A percentile compares a stretch with the other conserved stretches of the same genome.
Conservation (phyloP, 2,329 filamentous ascomycete species). For the Penicillium sp. region DNA sequence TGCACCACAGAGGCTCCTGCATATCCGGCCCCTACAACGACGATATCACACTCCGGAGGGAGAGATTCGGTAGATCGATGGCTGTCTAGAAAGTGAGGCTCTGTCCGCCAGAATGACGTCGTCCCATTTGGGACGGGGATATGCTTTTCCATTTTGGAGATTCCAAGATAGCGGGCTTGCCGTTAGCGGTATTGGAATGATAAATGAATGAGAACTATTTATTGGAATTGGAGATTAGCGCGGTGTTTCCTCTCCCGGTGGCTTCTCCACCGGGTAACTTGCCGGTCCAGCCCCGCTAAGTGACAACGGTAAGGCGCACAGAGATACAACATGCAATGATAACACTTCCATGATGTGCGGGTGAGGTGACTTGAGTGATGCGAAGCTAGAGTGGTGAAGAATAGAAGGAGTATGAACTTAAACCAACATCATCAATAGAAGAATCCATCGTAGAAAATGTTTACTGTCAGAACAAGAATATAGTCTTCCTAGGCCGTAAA, state of each 20-base stretch:
- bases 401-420: background rate
- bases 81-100: constrained; percentile 40
- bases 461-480: background rate
- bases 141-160: constrained; percentile 13
- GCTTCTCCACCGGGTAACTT: constrained; percentile 4
- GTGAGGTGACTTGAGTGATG: background rate
- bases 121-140: constrained; percentile 21
- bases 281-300: background rate
- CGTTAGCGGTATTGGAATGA: background rate
- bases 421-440: background rate
- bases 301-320: background rate
- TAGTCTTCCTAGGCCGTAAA: background rate
- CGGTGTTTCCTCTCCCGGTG: background rate
- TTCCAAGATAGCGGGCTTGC: no score
- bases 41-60: constrained; percentile 41
- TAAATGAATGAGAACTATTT: background rate
- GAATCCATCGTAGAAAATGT: background rate
- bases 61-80: constrained; percentile 39
- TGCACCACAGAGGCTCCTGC: constrained; percentile 43
- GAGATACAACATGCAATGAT: background rate
- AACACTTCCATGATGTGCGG: background rate
- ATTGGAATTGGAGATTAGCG: background rate
- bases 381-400: background rate
- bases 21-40: constrained; percentile 47
- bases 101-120: constrained; percentile 44